phyloP scores from a whole-genome alignment of 2,329 filamentous ascomycete genomes.

The Trichoderma brevicompactum region DNA sequence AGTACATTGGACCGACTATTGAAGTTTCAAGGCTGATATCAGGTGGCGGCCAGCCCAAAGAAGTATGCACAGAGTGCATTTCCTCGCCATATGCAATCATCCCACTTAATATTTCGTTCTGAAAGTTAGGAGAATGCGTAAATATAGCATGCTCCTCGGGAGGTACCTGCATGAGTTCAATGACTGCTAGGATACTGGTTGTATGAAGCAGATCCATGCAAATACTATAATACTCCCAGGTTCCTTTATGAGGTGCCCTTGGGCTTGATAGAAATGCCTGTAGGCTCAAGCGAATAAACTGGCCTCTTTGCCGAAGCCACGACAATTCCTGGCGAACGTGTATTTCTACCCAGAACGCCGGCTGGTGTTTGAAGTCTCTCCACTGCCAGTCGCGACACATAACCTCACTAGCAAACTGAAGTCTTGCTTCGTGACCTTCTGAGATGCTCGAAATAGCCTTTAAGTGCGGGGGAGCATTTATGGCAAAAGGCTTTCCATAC shows the following conservation, averaged over 20 bases:
- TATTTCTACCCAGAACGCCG: too few relatives aligned
- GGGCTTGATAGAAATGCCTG: neutral
- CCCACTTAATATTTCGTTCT: too few relatives aligned
- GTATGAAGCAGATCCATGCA: constrained; percentile 5
- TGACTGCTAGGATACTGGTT: neutral
- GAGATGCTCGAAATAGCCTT: neutral
- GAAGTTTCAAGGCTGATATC: constrained; percentile 7
- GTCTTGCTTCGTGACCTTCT: constrained; percentile 1
- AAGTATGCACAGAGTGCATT: neutral
- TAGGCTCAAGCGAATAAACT: too few relatives aligned
- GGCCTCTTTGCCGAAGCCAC: too few relatives aligned
- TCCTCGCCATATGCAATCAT: too few relatives aligned
- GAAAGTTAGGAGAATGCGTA: neutral
- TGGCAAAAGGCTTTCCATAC: too few relatives aligned
- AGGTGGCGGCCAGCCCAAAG: neutral
- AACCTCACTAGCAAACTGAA: neutral
- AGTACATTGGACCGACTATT: constrained; percentile 12
- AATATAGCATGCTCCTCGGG: neutral
- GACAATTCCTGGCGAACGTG: too few relatives aligned
- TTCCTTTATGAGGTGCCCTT: neutral
- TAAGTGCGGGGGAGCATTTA: too few relatives aligned
- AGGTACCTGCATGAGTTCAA: constrained; percentile 2
- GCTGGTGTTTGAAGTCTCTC: neutral
- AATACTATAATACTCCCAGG: constrained; percentile 1
- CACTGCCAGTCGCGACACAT: constrained; percentile 9